These are phyloP conservation scores for Ustilago trichophora DNA, from an alignment of 1,284 basidiomycete genomes.

Conservation along the genomic window DNA sequence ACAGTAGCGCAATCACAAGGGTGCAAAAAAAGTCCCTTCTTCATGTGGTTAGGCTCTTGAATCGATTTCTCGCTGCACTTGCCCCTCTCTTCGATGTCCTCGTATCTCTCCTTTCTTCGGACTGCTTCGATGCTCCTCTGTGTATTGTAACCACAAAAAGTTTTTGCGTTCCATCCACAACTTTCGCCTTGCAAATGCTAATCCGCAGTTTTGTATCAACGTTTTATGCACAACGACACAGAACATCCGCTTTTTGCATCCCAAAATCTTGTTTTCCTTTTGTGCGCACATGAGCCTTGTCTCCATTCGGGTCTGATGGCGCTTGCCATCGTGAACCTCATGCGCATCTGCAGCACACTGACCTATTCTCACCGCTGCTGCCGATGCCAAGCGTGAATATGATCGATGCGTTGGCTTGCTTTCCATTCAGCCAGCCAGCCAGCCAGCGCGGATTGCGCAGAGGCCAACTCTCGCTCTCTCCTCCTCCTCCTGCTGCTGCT, in stretches of 20 bases:
- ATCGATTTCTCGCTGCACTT: too few relatives aligned
- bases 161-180: too few relatives aligned
- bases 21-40: neutral
- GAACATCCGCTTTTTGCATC: constrained; percentile 18
- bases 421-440: too few relatives aligned
- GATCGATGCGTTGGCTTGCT: constrained; percentile 11
- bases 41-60: neutral
- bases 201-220: constrained; percentile 6
- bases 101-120: too few relatives aligned
- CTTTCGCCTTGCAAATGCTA: neutral
- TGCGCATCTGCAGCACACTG: neutral
- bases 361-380: neutral
- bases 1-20: neutral
- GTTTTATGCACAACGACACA: constrained; percentile 15
- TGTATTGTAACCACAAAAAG: too few relatives aligned
- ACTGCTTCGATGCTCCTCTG: constrained; percentile 19
- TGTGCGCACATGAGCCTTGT: too few relatives aligned
- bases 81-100: too few relatives aligned
- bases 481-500: too few relatives aligned
- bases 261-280: too few relatives aligned
- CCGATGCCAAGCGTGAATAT: constrained; percentile 7
- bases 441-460: constrained; percentile 6
- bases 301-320: too few relatives aligned
- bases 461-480: too few relatives aligned
- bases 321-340: constrained; percentile 15